Conservation (phyloP, 129 eudicot genomes). For the Pittosporum tobira region DNA sequence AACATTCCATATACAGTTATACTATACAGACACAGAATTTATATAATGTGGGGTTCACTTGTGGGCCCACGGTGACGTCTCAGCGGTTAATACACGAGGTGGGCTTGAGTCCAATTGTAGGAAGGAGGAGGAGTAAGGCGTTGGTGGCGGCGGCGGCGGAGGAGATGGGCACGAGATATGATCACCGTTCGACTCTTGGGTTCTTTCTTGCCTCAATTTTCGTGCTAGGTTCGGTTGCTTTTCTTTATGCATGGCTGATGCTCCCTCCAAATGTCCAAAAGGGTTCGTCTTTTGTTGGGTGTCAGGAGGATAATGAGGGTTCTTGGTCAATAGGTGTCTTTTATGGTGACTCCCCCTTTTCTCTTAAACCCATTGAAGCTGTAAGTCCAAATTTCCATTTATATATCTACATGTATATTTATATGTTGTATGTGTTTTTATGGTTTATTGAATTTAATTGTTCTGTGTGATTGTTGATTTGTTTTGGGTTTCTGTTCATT, state of each 20-base stretch:
- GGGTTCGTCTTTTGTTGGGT: slow-evolving; percentile 31
- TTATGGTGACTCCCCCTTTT: slow-evolving; percentile 77
- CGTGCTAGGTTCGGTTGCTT: slow-evolving; percentile 30
- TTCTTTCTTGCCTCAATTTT: slow-evolving; percentile 27
- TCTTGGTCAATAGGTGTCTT: slow-evolving; percentile 89
- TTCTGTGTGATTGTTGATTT: background rate
- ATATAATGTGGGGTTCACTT: background rate
- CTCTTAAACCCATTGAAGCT: slow-evolving; percentile 68
- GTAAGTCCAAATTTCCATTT: slow-evolving; percentile 31
- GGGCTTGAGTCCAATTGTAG: background rate
- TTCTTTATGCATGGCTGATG: slow-evolving; percentile 35
- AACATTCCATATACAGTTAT: too few relatives aligned
- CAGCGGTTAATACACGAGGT: background rate
- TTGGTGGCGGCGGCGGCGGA: background rate
- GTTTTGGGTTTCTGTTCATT: background rate
- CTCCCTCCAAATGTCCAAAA: slow-evolving; percentile 26
- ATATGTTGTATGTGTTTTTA: too few relatives aligned
- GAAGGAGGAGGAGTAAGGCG: background rate
- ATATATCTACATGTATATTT: too few relatives aligned
- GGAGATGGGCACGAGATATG: background rate
- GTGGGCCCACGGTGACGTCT: background rate
- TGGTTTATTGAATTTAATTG: slow-evolving; percentile 6
- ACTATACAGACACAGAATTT: too few relatives aligned
- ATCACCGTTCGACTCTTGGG: slow-evolving; percentile 17
- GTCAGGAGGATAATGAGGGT: slow-evolving; percentile 75